Conservation (phyloP, 352 stramenopile species). For the Pythium dissotocum region DNA sequence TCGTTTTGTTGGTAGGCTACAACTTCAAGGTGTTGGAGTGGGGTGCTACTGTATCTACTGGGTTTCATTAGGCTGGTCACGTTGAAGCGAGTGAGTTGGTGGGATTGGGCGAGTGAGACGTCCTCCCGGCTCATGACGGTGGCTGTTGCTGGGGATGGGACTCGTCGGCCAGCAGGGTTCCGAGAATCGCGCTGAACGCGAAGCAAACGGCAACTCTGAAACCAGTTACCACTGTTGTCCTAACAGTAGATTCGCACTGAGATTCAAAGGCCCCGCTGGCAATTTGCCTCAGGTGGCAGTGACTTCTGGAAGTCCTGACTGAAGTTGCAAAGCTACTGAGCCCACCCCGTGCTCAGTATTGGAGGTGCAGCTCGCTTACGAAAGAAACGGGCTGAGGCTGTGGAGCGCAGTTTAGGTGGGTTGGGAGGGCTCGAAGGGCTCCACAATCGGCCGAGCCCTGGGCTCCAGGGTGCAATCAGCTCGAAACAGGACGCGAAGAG, state of each 20-base stretch:
- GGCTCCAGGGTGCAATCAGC: no score
- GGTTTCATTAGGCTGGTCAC: neutral
- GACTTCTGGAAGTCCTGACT: no score
- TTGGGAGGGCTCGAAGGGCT: no score
- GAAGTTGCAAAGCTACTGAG: no score
- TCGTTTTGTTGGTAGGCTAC: neutral
- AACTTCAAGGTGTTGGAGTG: neutral
- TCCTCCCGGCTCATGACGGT: neutral
- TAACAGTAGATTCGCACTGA: neutral
- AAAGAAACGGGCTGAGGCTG: no score
- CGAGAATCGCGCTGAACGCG: neutral
- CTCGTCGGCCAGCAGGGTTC: neutral
- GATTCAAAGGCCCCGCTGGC: neutral
- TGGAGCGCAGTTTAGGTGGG: no score
- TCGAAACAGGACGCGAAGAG: no score
- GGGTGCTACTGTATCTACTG: neutral
- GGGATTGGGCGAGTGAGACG: neutral
- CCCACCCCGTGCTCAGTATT: no score
- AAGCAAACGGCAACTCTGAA: neutral
- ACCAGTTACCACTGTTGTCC: no score
- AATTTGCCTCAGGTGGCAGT: no score
- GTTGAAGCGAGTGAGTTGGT: neutral
- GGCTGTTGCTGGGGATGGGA: neutral
- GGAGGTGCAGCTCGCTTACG: no score
- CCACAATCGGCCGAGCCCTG: no score